Conservation (phyloP, 192 early-diverging fungal genomes). For the Mortierella claussenii region DNA sequence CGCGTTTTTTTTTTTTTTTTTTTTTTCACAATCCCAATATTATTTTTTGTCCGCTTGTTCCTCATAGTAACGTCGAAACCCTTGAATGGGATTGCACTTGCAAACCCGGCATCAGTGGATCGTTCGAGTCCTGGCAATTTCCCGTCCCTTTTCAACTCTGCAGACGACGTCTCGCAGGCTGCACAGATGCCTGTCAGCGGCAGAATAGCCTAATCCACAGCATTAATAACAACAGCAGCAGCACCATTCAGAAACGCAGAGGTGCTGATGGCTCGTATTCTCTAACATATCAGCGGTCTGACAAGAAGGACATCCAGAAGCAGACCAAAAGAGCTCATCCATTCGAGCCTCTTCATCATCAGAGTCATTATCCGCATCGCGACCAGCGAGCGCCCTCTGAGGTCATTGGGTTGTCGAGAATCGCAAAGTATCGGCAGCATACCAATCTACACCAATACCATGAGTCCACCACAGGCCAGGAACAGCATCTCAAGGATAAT, state of each 20-base stretch:
- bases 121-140: constrained; percentile 24
- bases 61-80: constrained; percentile 11
- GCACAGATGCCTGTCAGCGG: constrained; percentile 14
- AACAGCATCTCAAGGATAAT: not conserved
- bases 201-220: no score
- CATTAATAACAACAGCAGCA: not conserved
- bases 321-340: no score
- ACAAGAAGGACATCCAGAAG: no score
- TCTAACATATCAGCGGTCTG: no score
- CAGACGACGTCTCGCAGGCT: constrained; percentile 2
- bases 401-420: no score
- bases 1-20: constrained; percentile 1
- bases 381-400: no score
- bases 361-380: no score
- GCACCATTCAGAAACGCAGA: no score
- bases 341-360: no score
- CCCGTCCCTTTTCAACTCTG: constrained; percentile 38
- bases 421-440: not conserved
- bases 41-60: no score
- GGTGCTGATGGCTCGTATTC: no score
- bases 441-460: constrained; percentile 13
- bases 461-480: not conserved
- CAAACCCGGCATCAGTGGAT: not conserved
- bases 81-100: constrained; percentile 20
- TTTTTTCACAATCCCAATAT: not conserved